Conservation (phyloP, 1,139 yeast genomes). For the Yarrowia galli region DNA sequence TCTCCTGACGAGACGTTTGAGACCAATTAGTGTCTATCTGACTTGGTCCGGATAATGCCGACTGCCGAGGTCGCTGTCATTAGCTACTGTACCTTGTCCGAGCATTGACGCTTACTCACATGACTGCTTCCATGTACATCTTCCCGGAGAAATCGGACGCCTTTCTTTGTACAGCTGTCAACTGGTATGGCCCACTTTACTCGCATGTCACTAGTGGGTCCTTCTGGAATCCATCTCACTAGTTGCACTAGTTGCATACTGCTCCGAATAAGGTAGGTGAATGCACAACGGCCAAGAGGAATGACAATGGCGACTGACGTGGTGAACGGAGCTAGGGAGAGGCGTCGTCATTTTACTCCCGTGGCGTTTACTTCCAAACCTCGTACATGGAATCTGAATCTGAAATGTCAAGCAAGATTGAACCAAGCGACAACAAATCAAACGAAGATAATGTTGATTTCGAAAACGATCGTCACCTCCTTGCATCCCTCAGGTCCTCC, state of each 20-base stretch:
- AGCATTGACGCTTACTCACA: neutral
- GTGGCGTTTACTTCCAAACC: slow-evolving; percentile 9
- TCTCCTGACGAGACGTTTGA: too few relatives aligned
- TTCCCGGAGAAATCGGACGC: slow-evolving; percentile 15
- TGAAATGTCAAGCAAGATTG: neutral
- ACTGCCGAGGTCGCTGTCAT: neutral
- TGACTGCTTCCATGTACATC: neutral
- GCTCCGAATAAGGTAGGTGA: slow-evolving; percentile 31
- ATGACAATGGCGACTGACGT: slow-evolving; percentile 13
- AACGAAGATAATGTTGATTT: too few relatives aligned
- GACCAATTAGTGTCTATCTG: too few relatives aligned
- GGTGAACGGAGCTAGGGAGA: neutral
- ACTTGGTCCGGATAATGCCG: too few relatives aligned
- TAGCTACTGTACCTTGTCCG: neutral
- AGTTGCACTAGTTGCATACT: slow-evolving; percentile 1
- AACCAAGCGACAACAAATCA: neutral
- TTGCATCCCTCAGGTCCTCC: neutral
- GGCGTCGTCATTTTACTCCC: neutral
- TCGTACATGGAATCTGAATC: too few relatives aligned
- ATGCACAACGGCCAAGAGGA: slow-evolving; percentile 17
- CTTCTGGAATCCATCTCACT: slow-evolving; percentile 31
- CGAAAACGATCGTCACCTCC: neutral
- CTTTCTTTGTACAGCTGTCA: slow-evolving; percentile 8
- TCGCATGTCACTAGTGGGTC: slow-evolving; percentile 28
- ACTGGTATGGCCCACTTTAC: neutral